These are phyloP conservation scores for Clonostachys rhizophaga DNA, from an alignment of 2,329 filamentous ascomycete species.

Conservation along the genomic window DNA sequence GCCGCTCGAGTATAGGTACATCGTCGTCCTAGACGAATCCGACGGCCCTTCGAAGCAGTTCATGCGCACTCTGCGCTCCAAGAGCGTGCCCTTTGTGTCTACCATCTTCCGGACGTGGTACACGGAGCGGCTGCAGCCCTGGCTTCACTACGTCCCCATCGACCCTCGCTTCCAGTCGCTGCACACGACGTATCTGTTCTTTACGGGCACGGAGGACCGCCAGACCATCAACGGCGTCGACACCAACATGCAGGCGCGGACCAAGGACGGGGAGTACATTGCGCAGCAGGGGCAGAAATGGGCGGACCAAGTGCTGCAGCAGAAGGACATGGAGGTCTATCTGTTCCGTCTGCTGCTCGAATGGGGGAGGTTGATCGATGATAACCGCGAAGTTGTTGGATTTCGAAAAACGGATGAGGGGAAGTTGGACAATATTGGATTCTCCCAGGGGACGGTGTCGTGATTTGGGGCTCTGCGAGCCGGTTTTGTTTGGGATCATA, in stretches of 20 bases:
- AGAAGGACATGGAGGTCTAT: conserved; percentile 77
- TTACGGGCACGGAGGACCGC: conserved; percentile 49
- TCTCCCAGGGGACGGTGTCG: conserved; percentile 11
- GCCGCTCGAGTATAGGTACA: conserved; percentile 63
- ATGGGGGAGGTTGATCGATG: conserved; percentile 68
- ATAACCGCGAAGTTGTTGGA: conserved; percentile 45
- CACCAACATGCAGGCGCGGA: conserved; percentile 40
- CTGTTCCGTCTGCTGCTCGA: conserved; percentile 74
- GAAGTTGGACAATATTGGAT: conserved; percentile 18
- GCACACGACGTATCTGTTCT: conserved; percentile 72
- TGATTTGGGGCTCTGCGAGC: neutral
- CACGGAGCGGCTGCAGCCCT: conserved; percentile 67
- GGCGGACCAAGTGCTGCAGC: conserved; percentile 57
- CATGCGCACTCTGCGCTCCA: conserved; percentile 60
- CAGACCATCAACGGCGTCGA: conserved; percentile 36
- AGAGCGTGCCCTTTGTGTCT: conserved; percentile 64
- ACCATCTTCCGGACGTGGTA: conserved; percentile 78
- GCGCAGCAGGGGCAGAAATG: conserved; percentile 61
- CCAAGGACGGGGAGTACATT: conserved; percentile 57
- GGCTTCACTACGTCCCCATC: conserved; percentile 77
- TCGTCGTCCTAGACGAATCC: conserved; percentile 69
- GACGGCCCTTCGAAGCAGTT: conserved; percentile 58
- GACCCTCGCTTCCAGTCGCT: conserved; percentile 70
- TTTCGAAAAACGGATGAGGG: conserved; percentile 18
- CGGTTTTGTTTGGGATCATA: neutral